phyloP scores from a whole-genome alignment of 192 early-diverging fungal genomes.

The Kickxella alabastrina region DNA sequence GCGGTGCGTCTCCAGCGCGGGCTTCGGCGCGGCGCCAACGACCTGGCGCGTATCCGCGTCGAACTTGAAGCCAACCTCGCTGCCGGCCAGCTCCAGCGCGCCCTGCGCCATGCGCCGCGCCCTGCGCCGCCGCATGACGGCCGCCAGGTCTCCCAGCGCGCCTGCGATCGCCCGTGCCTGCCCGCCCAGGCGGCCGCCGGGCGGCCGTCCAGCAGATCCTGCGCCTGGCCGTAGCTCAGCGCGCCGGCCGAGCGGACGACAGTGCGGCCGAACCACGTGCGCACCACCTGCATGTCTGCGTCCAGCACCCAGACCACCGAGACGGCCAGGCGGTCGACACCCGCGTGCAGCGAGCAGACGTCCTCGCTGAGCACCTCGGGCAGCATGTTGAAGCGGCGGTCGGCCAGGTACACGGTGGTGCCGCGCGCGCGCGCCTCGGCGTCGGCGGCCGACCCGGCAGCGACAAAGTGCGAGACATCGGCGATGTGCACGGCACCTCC shows the following conservation, averaged over 20 bases:
- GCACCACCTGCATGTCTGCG: conserved; percentile 35
- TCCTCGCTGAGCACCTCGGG: conserved; percentile 69
- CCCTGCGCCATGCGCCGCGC: conserved; percentile 56
- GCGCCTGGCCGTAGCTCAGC: conserved; percentile 75
- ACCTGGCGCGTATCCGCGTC: conserved; percentile 55
- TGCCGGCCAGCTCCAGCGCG: conserved; percentile 68
- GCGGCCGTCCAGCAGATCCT: conserved; percentile 61
- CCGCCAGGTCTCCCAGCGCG: conserved; percentile 48
- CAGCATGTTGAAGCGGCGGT: conserved; percentile 79
- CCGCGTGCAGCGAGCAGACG: conserved; percentile 65
- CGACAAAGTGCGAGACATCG: conserved; percentile 68
- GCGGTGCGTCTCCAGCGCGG: conserved; percentile 64
- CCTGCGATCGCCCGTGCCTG: conserved; percentile 38
- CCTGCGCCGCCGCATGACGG: conserved; percentile 55
- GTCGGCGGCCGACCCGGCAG: conserved; percentile 60
- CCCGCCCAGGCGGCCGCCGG: conserved; percentile 40
- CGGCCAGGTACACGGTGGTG: conserved; percentile 74
- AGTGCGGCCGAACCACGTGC: conserved; percentile 71
- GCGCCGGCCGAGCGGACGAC: conserved; percentile 70
- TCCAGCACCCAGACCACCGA: conserved; percentile 71
- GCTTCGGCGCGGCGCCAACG: conserved; percentile 63
- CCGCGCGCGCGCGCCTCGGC: conserved; percentile 67
- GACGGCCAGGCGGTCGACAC: conserved; percentile 67
- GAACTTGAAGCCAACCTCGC: conserved; percentile 72
- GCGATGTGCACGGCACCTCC: conserved; percentile 82